Conservation (phyloP, 768 basidiomycete genomes). For the Myochromella boudieri region DNA sequence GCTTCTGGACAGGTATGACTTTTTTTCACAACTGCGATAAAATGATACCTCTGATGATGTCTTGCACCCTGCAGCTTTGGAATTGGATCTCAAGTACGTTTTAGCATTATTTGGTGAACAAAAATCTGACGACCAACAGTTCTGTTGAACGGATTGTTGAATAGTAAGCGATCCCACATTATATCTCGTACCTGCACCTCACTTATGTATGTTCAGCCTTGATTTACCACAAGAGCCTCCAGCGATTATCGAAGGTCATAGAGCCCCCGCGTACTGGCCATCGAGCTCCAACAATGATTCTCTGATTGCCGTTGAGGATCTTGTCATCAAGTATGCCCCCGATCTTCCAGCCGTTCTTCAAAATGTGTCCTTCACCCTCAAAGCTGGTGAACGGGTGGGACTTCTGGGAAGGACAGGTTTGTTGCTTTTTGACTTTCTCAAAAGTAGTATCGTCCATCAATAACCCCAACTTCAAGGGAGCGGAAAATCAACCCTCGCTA, state of each 20-base stretch:
- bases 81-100: slow-evolving; percentile 74
- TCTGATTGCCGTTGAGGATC: slow-evolving; percentile 69
- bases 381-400: slow-evolving; percentile 73
- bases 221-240: slow-evolving; percentile 88
- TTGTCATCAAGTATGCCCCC: slow-evolving; percentile 80
- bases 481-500: slow-evolving; percentile 82
- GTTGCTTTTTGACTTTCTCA: slow-evolving; percentile 4
- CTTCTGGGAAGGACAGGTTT: slow-evolving; percentile 75
- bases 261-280: slow-evolving; percentile 93
- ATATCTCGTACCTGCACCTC: not conserved
- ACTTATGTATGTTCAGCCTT: slow-evolving; percentile 30
- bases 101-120: not conserved
- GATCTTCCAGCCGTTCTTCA: slow-evolving; percentile 82
- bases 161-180: slow-evolving; percentile 48
- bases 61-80: slow-evolving; percentile 55
- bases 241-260: slow-evolving; percentile 65
- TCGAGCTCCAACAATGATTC: slow-evolving; percentile 60
- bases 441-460: not conserved
- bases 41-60: slow-evolving; percentile 7
- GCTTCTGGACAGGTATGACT: slow-evolving; percentile 44
- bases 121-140: slow-evolving; percentile 33
- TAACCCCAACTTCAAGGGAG: slow-evolving; percentile 44
- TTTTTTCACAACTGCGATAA: not conserved
- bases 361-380: slow-evolving; percentile 70
- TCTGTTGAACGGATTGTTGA: slow-evolving; percentile 91